phyloP scores from a whole-genome alignment of 225 moss, liverwort and hornwort genomes.

The Rhytidiadelphus loreus region DNA sequence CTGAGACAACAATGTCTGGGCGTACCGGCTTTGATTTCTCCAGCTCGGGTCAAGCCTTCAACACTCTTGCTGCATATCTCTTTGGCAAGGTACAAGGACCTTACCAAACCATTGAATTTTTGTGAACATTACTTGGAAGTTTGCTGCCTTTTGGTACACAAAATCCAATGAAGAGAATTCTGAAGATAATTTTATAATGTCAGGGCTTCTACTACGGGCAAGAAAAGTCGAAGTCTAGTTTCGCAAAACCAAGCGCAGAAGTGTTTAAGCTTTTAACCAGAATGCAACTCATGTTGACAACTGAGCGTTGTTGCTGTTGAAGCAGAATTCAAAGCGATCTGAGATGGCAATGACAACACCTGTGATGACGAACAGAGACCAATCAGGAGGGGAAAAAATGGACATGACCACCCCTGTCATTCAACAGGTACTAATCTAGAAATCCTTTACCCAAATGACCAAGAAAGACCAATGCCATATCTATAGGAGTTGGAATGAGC shows the following conservation, averaged over 20 bases:
- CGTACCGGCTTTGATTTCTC: constrained; percentile 77
- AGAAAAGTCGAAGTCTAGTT: neutral
- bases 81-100: constrained; percentile 73
- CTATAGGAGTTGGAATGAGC: neutral
- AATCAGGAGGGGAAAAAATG: constrained; percentile 62
- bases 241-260: neutral
- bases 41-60: constrained; percentile 80
- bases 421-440: constrained; percentile 48
- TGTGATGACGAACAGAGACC: constrained; percentile 49
- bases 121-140: neutral
- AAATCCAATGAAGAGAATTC: neutral
- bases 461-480: neutral
- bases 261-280: neutral
- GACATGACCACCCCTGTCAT: constrained; percentile 95
- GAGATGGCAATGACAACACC: constrained; percentile 98
- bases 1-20: constrained; percentile 73
- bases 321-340: constrained; percentile 62
- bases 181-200: neutral
- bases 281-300: neutral
- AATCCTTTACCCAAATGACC: neutral
- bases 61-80: constrained; percentile 88
- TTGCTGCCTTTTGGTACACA: neutral
- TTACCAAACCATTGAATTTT: neutral
- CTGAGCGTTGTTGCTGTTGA: neutral
- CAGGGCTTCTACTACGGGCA: neutral